Conservation (phyloP, 1,284 basidiomycete genomes). For the Xerocomus minutiporus region DNA sequence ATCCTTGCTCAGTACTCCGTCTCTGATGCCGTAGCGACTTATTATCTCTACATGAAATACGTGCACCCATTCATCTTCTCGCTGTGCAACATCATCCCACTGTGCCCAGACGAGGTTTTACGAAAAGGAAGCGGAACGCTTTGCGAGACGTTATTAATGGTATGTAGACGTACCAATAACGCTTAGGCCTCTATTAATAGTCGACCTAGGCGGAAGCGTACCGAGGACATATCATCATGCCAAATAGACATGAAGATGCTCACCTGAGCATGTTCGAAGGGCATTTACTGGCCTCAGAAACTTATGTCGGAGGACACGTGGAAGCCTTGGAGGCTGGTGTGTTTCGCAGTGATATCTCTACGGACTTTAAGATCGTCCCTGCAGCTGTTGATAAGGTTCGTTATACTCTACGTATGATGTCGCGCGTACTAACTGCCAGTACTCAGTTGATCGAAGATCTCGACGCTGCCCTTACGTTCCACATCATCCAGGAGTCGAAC, state of each 20-base stretch:
- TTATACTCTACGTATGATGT: background rate
- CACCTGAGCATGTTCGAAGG: conserved; percentile 94
- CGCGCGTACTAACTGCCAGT: conserved; percentile 1
- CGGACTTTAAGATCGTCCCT: conserved; percentile 94
- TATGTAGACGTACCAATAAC: conserved; percentile 36
- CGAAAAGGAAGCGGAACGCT: conserved; percentile 95
- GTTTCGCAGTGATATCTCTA: conserved; percentile 93
- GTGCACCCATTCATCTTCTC: conserved; percentile 99
- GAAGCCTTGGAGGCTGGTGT: conserved; percentile 98
- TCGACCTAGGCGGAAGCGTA: conserved; percentile 88
- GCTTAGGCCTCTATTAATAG: conserved; percentile 3
- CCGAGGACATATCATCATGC: conserved; percentile 92
- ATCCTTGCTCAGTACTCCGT: conserved; percentile 96
- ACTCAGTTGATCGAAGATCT: conserved; percentile 88
- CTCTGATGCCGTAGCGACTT: conserved; percentile 98
- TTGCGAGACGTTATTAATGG: conserved; percentile 98
- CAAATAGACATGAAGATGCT: conserved; percentile 93
- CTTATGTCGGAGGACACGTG: conserved; percentile 98
- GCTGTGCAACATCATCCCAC: conserved; percentile 97
- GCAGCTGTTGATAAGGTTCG: conserved; percentile 78
- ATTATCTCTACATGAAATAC: conserved; percentile 99
- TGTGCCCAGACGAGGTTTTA: conserved; percentile 95
- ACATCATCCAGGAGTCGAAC: conserved; percentile 85
- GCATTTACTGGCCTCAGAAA: conserved; percentile 93
- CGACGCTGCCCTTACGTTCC: conserved; percentile 88